Conservation (phyloP, 2,329 filamentous ascomycete species). For the Colletotrichum ledebouriae region DNA sequence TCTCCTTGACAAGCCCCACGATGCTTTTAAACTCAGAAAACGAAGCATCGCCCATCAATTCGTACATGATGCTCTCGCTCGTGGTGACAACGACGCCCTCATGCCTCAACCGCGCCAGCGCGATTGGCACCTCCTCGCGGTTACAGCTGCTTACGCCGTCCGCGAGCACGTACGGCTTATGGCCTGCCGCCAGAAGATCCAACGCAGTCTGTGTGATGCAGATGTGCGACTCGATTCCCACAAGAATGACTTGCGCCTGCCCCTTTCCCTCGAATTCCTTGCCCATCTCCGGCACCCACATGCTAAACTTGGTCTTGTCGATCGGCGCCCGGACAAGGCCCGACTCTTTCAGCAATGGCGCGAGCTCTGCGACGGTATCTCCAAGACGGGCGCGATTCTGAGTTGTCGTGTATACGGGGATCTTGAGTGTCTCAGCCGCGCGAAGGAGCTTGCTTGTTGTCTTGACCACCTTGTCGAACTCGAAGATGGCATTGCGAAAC, state of each 20-base stretch:
- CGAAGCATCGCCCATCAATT: constrained; percentile 86
- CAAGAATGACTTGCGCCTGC: constrained; percentile 75
- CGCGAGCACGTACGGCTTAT: constrained; percentile 87
- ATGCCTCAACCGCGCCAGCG: constrained; percentile 79
- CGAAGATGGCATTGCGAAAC: constrained; percentile 85
- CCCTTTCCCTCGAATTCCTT: constrained; percentile 50
- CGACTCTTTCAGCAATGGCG: constrained; percentile 59
- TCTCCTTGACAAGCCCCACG: constrained; percentile 83
- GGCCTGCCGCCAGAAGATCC: constrained; percentile 80
- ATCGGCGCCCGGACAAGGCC: constrained; percentile 62
- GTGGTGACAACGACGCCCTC: constrained; percentile 86
- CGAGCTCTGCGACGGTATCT: constrained; percentile 80
- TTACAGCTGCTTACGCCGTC: constrained; percentile 94
- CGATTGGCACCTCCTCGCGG: constrained; percentile 82
- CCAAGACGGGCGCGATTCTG: constrained; percentile 86
- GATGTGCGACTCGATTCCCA: constrained; percentile 94
- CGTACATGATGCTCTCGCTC: constrained; percentile 91
- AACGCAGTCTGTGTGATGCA: constrained; percentile 94
- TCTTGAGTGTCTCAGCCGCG: constrained; percentile 73
- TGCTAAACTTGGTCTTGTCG: constrained; percentile 93
- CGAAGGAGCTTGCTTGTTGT: constrained; percentile 78
- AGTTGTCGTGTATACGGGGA: constrained; percentile 89
- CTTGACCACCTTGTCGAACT: constrained; percentile 84
- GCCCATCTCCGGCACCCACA: constrained; percentile 80
- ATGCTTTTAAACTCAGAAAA: constrained; percentile 80